These are phyloP conservation scores for Alternaria arbusti DNA, from an alignment of 2,329 filamentous ascomycete species.

Conservation along the genomic window DNA sequence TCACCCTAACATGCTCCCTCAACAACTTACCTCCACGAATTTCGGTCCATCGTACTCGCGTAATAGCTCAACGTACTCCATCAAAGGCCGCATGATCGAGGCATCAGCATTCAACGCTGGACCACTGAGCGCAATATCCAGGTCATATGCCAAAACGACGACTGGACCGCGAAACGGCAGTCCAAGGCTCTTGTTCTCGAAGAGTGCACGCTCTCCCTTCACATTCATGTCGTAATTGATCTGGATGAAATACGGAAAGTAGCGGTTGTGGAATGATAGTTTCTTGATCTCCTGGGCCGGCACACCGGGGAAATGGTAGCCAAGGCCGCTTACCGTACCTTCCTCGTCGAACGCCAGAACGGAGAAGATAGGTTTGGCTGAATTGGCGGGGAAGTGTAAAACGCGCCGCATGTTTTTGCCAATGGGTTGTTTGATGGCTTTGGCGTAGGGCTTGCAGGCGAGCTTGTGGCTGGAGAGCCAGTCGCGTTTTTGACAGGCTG, in stretches of 20 bases:
- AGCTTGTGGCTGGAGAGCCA: slow-evolving; percentile 13
- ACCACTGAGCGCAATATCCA: slow-evolving; percentile 11
- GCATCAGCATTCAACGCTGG: slow-evolving; percentile 16
- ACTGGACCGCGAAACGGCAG: slow-evolving; percentile 11
- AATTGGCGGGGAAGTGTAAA: slow-evolving; percentile 1
- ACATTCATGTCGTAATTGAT: slow-evolving; percentile 20
- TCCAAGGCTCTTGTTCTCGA: slow-evolving; percentile 1
- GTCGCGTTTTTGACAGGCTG: slow-evolving; percentile 10
- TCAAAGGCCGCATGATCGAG: slow-evolving; percentile 5
- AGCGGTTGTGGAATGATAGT: slow-evolving; percentile 15
- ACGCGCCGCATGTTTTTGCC: not conserved
- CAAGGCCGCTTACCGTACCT: not conserved
- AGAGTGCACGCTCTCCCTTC: not conserved
- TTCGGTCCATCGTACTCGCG: slow-evolving; percentile 15
- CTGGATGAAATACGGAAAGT: slow-evolving; percentile 12
- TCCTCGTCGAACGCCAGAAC: slow-evolving; percentile 3
- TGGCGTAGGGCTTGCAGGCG: slow-evolving; percentile 6
- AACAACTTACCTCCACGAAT: slow-evolving; percentile 11
- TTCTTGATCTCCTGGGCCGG: slow-evolving; percentile 8
- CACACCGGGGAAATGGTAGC: not conserved
- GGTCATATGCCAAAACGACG: slow-evolving; percentile 13
- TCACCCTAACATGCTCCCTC: too few species aligned
- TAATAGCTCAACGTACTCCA: slow-evolving; percentile 18
- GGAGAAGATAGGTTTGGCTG: slow-evolving; percentile 1
- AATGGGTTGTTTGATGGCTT: not conserved